Evolutionary conservation across 2,329 filamentous ascomycete genomes (phyloP).

Genomic region (Lasiodiplodia hormozganensis): DNA sequence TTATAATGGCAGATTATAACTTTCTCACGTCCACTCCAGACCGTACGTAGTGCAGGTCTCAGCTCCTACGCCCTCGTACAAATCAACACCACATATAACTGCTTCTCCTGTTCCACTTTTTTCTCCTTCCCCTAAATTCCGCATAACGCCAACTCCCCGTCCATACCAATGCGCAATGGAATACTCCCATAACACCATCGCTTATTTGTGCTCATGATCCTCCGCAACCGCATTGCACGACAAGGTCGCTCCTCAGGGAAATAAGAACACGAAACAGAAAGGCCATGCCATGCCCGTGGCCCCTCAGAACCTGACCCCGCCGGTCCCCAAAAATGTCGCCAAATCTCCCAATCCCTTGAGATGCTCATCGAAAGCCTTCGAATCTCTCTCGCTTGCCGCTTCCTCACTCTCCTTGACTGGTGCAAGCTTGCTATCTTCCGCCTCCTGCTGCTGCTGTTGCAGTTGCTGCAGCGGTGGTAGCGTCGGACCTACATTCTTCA

Average conservation of each 20-base stretch:
- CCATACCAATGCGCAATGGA: background rate
- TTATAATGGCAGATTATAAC: background rate
- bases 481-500: background rate
- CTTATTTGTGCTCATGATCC: background rate
- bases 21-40: background rate
- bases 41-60: background rate
- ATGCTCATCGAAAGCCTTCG: constrained; percentile 15
- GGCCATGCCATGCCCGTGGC: background rate
- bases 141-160: background rate
- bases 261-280: background rate
- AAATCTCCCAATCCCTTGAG: constrained; percentile 14
- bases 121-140: background rate
- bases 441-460: background rate
- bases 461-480: background rate
- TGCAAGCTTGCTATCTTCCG: background rate
- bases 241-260: background rate
- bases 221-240: background rate
- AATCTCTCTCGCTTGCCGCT: background rate
- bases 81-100: background rate
- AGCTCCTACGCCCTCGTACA: background rate
- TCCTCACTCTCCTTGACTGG: background rate
- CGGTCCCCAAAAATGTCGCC: constrained; percentile 16
- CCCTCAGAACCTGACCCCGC: constrained; percentile 13
- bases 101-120: background rate
- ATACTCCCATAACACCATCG: constrained; percentile 13